Percentiles rank a stretch among this genome's conserved stretches.
Conservation (phyloP, 2,329 filamentous ascomycete genomes). For the Ceratocystis eucalypticola region DNA sequence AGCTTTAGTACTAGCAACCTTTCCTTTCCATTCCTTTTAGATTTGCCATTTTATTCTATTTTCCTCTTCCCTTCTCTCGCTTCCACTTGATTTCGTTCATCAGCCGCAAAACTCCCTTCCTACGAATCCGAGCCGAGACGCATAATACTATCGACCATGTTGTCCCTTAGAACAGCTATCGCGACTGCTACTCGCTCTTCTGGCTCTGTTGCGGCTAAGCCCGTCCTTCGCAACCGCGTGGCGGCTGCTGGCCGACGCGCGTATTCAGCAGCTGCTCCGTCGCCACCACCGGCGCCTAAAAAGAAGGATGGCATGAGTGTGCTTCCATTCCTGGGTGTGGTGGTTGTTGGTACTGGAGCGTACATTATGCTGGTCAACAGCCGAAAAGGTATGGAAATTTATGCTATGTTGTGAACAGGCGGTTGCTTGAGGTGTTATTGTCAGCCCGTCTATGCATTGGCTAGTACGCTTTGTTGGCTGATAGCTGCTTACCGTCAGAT, state of each 20-base stretch:
- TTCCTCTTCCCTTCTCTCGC: not conserved
- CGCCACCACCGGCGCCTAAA: slow-evolving; percentile 4
- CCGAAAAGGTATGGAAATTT: slow-evolving; percentile 31
- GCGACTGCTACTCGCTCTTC: not conserved
- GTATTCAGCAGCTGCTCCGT: slow-evolving; percentile 1
- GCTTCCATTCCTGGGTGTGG: slow-evolving; percentile 15
- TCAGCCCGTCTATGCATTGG: too few relatives aligned
- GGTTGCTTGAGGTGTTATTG: too few relatives aligned
- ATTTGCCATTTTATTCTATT: not conserved
- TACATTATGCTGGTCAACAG: slow-evolving; percentile 39
- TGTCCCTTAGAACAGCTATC: slow-evolving; percentile 5
- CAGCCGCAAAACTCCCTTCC: not conserved
- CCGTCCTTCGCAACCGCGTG: not conserved
- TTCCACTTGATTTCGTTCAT: too few relatives aligned
- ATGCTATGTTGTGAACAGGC: too few relatives aligned
- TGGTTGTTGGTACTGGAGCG: slow-evolving; percentile 25
- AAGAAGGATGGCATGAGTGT: slow-evolving; percentile 17
- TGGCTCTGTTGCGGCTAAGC: not conserved
- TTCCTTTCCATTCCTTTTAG: not conserved
- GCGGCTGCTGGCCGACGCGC: slow-evolving; percentile 18
- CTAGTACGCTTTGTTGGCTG: too few relatives aligned
- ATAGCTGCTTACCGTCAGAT: too few relatives aligned
- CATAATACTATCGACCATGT: not conserved
- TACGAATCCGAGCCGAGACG: not conserved
- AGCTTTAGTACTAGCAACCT: not conserved